Conservation (phyloP, 1,284 basidiomycete species). For the Melampsora americana region DNA sequence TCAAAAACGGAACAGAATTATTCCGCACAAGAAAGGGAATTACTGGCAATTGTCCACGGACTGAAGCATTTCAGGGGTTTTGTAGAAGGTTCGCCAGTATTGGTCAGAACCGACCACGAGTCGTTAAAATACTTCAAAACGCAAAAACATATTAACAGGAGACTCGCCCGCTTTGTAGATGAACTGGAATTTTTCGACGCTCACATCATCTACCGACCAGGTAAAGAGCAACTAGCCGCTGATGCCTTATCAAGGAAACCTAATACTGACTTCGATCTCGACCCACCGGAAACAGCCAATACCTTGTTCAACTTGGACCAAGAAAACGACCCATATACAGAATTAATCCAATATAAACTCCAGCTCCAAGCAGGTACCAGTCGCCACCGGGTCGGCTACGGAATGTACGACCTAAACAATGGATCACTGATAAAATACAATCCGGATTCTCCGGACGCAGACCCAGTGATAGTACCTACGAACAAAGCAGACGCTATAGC, state of each 20-base stretch:
- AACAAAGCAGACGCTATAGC: not conserved
- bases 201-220: conserved; percentile 12
- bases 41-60: conserved; percentile 18
- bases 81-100: no score
- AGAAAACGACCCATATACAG: not conserved
- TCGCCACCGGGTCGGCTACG: no score
- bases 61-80: conserved; percentile 11
- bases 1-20: conserved; percentile 40
- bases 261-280: not conserved
- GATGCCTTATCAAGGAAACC: conserved; percentile 16
- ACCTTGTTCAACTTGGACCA: not conserved
- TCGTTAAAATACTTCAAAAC: no score
- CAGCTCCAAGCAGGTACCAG: not conserved
- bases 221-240: conserved; percentile 14
- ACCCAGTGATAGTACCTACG: no score
- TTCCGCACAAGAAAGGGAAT: conserved; percentile 34
- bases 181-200: conserved; percentile 17
- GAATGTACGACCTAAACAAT: no score
- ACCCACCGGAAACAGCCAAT: not conserved
- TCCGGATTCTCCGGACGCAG: no score
- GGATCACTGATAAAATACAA: no score
- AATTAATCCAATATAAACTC: not conserved
- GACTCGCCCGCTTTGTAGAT: no score
- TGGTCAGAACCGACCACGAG: no score
- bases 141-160: no score